Evolutionary conservation across 2,329 filamentous ascomycete genomes (phyloP), one percentile per base, ranked within the genome.

Genomic region (Microdochium paspali): DNA sequence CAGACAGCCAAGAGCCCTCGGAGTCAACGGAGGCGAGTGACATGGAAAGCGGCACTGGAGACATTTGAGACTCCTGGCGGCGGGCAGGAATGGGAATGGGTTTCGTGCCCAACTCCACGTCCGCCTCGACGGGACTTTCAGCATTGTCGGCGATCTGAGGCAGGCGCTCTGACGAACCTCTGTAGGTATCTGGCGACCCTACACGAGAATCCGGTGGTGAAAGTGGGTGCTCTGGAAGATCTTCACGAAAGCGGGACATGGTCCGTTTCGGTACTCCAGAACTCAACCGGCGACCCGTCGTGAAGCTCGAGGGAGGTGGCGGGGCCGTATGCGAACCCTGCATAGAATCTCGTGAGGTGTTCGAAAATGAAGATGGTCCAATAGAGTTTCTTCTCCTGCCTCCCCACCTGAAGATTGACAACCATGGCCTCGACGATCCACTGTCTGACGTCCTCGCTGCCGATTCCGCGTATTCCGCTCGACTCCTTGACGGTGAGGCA

Each of bases 1-100:
- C 90, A 3, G 90, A 93, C 42, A 98, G 81, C 93, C 93, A 98
- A 1, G 90, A 96, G 4, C 80, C 93, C 68, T 98, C 93, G 0
- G 90, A 96, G 60, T 96, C 93, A 50, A 97, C 88, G 0, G 90
- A 96, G 2, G 90, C 93, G 18, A 97, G 74, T 0, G 91, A 97
- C 63, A 90, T 85, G 25, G 90, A 88, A 60, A 90, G 77, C 30
- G 69, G 75, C 54, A 75, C 82, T 18, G 72, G 80, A 4, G 76
- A 82, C 24, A 69, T 62, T 23, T 70, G 66, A 4, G 66, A 59
- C 24, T 66, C 64, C 26, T 70, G 66, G 51, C 61, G 66, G 49
- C 65, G 61, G 49, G 66, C 66, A 25, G 69, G 72, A 12, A 67
- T 73, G 9, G 72, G 70, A 1, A 71, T 76, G 20, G 70, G 65